Evolutionary conservation across 2,329 filamentous ascomycete genomes (phyloP).

Genomic region (Rhytidhysteron rufulum): DNA sequence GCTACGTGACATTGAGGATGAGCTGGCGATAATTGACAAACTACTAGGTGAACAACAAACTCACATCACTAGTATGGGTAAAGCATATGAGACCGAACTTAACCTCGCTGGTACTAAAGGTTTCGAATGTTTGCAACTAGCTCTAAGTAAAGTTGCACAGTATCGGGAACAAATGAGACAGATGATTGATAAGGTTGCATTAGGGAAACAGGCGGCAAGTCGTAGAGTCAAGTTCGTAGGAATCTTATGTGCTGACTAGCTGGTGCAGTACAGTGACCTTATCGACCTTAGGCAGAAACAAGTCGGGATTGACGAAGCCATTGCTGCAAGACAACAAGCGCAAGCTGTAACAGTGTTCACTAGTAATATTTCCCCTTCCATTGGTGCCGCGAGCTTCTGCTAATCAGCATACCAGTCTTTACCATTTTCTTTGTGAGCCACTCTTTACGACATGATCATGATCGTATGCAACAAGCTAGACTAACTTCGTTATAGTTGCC

Average conservation of each 20-base stretch:
- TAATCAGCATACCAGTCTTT: neutral
- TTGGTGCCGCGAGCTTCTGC: neutral
- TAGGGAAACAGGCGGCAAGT: too few species aligned
- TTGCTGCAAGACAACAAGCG: neutral
- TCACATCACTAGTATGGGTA: neutral
- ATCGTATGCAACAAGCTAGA: neutral
- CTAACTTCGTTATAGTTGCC: neutral
- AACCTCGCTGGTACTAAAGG: neutral
- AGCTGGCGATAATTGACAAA: neutral
- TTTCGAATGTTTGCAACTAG: neutral
- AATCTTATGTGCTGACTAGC: neutral
- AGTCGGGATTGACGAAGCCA: neutral
- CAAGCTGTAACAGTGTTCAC: neutral
- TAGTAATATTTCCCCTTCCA: neutral
- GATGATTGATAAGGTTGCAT: neutral
- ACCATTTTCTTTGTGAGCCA: neutral
- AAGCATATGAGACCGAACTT: neutral
- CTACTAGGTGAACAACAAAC: neutral
- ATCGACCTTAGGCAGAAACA: neutral
- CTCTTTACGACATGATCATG: neutral
- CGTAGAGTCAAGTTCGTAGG: neutral
- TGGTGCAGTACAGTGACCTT: neutral
- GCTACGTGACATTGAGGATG: constrained; percentile 1
- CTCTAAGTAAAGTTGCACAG: neutral
- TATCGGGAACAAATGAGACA: neutral